Evolutionary conservation across 2,329 filamentous ascomycete species (phyloP).

Genomic region (Claviceps purpurea): DNA sequence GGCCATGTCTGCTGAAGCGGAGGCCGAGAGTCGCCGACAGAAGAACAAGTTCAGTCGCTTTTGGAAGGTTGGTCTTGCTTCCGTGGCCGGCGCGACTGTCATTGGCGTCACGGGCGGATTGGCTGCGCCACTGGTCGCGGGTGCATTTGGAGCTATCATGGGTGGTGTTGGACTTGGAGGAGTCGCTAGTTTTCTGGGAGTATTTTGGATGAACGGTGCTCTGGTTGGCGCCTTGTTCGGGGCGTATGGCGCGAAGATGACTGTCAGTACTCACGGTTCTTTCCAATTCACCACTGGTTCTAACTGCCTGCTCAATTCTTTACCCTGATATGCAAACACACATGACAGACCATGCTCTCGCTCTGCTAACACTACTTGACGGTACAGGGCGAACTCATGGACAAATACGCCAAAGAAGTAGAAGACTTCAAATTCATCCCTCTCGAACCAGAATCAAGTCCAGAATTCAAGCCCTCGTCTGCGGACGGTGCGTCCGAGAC

Average conservation of each 20-base stretch:
- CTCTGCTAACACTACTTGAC: neutral
- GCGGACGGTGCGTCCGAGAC: too few species aligned
- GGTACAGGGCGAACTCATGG: constrained; percentile 61
- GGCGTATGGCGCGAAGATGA: constrained; percentile 71
- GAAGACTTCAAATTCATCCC: constrained; percentile 73
- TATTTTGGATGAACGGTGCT: constrained; percentile 74
- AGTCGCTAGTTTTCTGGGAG: constrained; percentile 72
- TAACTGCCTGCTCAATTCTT: neutral
- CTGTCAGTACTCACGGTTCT: constrained; percentile 19
- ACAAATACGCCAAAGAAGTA: constrained; percentile 75
- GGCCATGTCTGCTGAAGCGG: constrained; percentile 59
- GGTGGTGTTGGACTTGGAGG: constrained; percentile 75
- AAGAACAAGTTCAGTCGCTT: constrained; percentile 57
- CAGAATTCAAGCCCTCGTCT: constrained; percentile 4
- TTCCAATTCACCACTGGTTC: neutral
- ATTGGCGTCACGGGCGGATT: constrained; percentile 87
- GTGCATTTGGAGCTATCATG: constrained; percentile 73
- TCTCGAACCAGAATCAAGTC: constrained; percentile 36
- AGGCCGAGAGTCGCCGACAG: constrained; percentile 59
- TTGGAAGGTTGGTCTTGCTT: constrained; percentile 86
- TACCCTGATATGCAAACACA: neutral
- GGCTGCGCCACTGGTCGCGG: constrained; percentile 79
- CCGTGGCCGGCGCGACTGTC: constrained; percentile 74
- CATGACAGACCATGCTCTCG: neutral
- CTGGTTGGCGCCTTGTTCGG: constrained; percentile 81